Base-by-base conservation (phyloP, 2,329 filamentous ascomycete genomes). In the Pezicula neosporulosa region DNA sequence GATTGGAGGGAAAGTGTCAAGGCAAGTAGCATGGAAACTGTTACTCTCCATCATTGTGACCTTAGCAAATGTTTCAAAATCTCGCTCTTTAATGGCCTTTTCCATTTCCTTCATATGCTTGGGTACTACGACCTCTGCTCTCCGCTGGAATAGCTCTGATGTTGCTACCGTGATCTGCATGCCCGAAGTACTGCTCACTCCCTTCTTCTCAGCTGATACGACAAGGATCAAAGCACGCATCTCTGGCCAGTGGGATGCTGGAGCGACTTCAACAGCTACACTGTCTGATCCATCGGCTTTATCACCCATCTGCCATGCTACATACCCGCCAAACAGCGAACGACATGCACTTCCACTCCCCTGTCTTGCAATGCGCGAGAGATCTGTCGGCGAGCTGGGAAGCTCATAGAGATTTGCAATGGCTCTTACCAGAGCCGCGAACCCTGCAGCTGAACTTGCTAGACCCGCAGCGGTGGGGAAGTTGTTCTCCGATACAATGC, bases 111-210 rank as follows among this genome's bases (percentile, higher is more conserved):
- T 71, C 92, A 97, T 97, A 59, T 90, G 81, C 62, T 78, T 77
- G 10, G 93, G 92, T 10, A 97, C 94, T 36, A 96, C 84, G 36
- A 79, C 77, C 39, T 81, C 74, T 48, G 90, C 86, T 49, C 94
- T 83, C 59, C 86, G 82, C 59, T 84, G 75, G 75, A 97, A 97
- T 19, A 99, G 79, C n/a, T 85, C 82, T 2, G 90, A 96, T 3
- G 93, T 97, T 13, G 85, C 86, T 13, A 97, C 92, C 0, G 94
- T 99, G 67, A 91, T 89, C 73, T 99, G 95, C 94, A 99, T 99
- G 58, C 94, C 94, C 19, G 89, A 85, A 13, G 91, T 96, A 53
- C 89, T 94, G 49, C 87, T 89, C 27, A 99, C 92, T 54, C 90
- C 91, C 78, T 99, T 99, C 80, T 97, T 97, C 63, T 89, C 90